Base-by-base conservation (phyloP, 805 yeast species). In the Saccharomycopsis vini region DNA sequence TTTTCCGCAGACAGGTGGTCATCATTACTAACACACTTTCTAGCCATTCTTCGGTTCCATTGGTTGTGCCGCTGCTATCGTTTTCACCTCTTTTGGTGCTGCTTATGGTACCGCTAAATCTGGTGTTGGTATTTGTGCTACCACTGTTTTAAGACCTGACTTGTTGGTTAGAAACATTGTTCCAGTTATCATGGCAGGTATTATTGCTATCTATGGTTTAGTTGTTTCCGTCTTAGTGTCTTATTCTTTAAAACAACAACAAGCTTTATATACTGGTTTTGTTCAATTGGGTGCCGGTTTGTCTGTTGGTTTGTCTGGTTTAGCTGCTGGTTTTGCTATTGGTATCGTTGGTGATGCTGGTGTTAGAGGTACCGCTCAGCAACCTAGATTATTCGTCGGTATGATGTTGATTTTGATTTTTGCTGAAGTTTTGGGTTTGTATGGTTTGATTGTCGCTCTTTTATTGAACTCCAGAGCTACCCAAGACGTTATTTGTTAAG, bases 151-250 rank as follows among this genome's bases (percentile, higher is more conserved):
- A 64, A 86, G 96, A 81, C 98, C 98, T 55, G 98, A 90, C 64
- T 75, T 89, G 64, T 71, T 89, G 62, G 89, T 90, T 58, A 87
- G 80, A 71, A 85, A 85, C 71, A 81, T 89, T 58, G 95, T 90
- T 50, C 98, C 98, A 53, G 97, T 92, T 57, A 79, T 90, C 71
- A 90, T 90, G 97, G 97, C 97, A 53, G 98, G 98, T 90, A 90
- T 90, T 62, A 88, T 90, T 71, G 96, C 97, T 70, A 89, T 90
- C 71, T 90, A 90, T 66, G 98, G 98, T 47, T 72, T 90, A 62
- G 97, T 90, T 52, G 97, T 90, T 49, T 84, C 96, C 21, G 98
- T 90, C 52, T 77, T 90, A 63, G 90, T 90, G 52, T 82, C 96
- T 44, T 92, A 85, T 58, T 79, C 90, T 42, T 76, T 90, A 59